Percentiles rank a stretch among this genome's conserved stretches.
phyloP scores from a whole-genome alignment of 169 alveolate genomes.

The Plasmodium billcollinsi region DNA sequence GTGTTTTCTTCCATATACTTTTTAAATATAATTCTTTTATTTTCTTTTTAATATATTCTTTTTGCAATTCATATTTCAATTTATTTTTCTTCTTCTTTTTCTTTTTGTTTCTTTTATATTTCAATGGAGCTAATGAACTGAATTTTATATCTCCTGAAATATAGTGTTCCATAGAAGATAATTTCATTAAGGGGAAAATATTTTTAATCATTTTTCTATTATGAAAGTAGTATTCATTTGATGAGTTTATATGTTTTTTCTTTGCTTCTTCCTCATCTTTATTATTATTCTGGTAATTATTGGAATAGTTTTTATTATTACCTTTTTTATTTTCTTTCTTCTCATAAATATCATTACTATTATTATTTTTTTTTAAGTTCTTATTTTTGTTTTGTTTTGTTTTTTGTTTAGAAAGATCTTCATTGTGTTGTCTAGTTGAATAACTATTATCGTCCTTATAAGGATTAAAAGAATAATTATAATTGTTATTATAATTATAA shows the following conservation, averaged over 20 bases:
- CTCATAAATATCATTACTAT: not conserved
- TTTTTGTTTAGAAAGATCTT: too few relatives aligned
- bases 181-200: constrained; percentile 74
- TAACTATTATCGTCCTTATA: not conserved
- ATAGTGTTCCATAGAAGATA: constrained; percentile 68
- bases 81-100: constrained; percentile 22
- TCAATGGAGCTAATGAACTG: constrained; percentile 72
- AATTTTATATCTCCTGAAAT: constrained; percentile 74
- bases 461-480: too few relatives aligned
- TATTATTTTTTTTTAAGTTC: not conserved
- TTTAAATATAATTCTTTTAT: constrained; percentile 55
- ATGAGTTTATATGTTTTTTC: constrained; percentile 3
- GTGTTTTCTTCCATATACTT: constrained; percentile 22
- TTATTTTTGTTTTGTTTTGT: not conserved
- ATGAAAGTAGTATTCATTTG: constrained; percentile 27
- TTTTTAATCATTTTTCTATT: constrained; percentile 66
- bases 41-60: constrained; percentile 36
- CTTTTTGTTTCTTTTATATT: constrained; percentile 58
- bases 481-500: not conserved
- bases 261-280: not conserved
- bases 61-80: constrained; percentile 45
- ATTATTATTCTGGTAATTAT: not conserved
- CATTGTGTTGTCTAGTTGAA: not conserved
- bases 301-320: too few relatives aligned
- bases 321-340: too few relatives aligned